A percentile compares a stretch with the other conserved stretches of the same genome.
Conservation (phyloP, 257 asterid genomes). For the Ehretia macrophylla region DNA sequence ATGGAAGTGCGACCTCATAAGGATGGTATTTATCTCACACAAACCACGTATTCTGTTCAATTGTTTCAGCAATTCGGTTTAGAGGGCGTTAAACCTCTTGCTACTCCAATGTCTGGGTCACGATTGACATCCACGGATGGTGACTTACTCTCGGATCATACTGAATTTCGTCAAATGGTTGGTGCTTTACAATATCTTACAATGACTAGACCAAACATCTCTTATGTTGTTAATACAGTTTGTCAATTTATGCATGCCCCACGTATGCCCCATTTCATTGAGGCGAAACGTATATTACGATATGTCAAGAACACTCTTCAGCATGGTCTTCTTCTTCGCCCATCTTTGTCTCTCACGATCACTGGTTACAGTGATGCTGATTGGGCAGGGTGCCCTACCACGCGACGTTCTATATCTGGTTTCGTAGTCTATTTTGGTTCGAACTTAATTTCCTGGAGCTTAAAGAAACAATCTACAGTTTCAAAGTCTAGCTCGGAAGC, state of each 20-base stretch:
- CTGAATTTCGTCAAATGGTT: background rate
- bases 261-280: too few relatives aligned
- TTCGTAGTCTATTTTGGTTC: too few relatives aligned
- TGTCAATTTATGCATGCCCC: slow-evolving; percentile 6
- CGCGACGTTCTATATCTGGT: too few relatives aligned
- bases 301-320: too few relatives aligned
- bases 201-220: background rate
- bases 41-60: background rate
- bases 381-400: too few relatives aligned
- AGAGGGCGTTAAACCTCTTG: background rate
- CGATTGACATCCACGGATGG: background rate
- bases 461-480: too few relatives aligned
- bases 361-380: too few relatives aligned
- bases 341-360: too few relatives aligned
- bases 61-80: background rate
- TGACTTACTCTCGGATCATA: background rate
- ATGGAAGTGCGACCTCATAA: background rate
- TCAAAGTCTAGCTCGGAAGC: too few relatives aligned
- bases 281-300: too few relatives aligned
- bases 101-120: background rate
- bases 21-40: background rate
- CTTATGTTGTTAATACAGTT: background rate
- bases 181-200: background rate
- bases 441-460: too few relatives aligned
- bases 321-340: too few relatives aligned